Base-by-base conservation (phyloP, 2,329 filamentous ascomycete genomes). In the Myriosclerotinia scirpicola region DNA sequence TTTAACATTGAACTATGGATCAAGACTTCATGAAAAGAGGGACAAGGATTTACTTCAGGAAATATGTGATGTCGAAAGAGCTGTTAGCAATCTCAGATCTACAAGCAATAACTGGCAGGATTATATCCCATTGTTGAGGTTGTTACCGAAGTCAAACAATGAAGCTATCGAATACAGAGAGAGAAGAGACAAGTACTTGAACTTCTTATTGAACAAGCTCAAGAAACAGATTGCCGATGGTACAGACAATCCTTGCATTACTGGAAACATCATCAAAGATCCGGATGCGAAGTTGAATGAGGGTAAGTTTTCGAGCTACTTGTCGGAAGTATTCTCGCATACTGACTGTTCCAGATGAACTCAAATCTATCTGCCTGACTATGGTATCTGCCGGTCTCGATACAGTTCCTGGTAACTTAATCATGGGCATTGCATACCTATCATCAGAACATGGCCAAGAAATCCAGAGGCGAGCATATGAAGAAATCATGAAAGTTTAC, bases 61-160 rank as follows among this genome's bases (percentile, higher is more conserved):
- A 75, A 93, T 95, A 67, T 86, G 87, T 0, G 82, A 87, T 56
- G 90, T 94, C 3, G 91, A 94, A 76, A 84, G 90, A 40, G 87
- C 87, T 6, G 87, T 95, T 34, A 89, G 87, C 64, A 91, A 91
- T 72, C 90, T 93, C 74, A 81, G 91, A 58, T 90, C 86, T 36
- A 94, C 90, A 0, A 91, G 88, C 72, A 92, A 93, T 75, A 94
- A 94, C 76, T 91, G 90, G 86, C 89, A 92, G 73, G 91, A 95
- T 73, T 94, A 94, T 71, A 85, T 95, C n/a, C 90, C 91, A 0
- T 73, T 93, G 6, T 76, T 95, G 68, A 83, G 91, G 38, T 76
- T 92, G 2, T 83, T 86, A 70, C 84, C 87, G 2, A 85, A 81
- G 42, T 83, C 83, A 69, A 92, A 86, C 72, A 81, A 81, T 3